phyloP scores from a whole-genome alignment of 345 rosid species.

The Sonneratia caseolaris region DNA sequence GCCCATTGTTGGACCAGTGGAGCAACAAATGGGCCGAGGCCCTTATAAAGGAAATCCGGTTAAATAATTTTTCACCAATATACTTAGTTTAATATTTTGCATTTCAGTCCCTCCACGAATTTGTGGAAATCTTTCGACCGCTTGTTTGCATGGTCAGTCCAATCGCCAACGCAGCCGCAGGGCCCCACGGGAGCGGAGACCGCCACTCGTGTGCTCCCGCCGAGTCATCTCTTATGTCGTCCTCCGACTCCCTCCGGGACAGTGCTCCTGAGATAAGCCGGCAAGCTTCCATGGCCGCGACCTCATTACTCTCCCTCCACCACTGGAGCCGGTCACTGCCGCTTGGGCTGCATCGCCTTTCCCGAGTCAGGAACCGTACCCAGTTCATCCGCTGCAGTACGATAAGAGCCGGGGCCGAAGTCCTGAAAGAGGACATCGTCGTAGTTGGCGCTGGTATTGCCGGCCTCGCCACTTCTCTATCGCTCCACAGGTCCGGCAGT shows the following conservation, averaged over 20 bases:
- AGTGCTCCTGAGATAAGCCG: neutral
- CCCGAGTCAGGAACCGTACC: slow-evolving; percentile 23
- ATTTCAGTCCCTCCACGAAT: too few species aligned
- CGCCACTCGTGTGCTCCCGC: neutral
- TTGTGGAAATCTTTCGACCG: slow-evolving; percentile 10
- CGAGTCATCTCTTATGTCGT: neutral
- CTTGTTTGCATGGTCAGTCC: slow-evolving; percentile 14
- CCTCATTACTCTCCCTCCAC: slow-evolving; percentile 2
- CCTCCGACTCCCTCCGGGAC: neutral
- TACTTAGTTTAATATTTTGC: too few species aligned
- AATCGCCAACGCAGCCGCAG: neutral
- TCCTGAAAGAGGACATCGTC: slow-evolving; percentile 46
- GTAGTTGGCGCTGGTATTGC: slow-evolving; percentile 84
- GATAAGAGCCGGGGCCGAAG: slow-evolving; percentile 24
- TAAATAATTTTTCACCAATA: too few species aligned
- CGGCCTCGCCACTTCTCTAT: slow-evolving; percentile 82
- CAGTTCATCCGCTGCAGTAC: slow-evolving; percentile 3
- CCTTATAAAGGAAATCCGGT: neutral
- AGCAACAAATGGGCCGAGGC: neutral
- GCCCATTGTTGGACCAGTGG: neutral
- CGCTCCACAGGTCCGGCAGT: slow-evolving; percentile 51
- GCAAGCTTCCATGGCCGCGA: neutral
- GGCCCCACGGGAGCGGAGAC: neutral
- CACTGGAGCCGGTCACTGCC: slow-evolving; percentile 3
- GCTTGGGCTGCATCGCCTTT: slow-evolving; percentile 12